Percentiles rank a stretch among this genome's conserved stretches.
These are phyloP conservation scores for Lyophyllum semitale DNA, from an alignment of 768 basidiomycete genomes.

Conservation along the genomic window DNA sequence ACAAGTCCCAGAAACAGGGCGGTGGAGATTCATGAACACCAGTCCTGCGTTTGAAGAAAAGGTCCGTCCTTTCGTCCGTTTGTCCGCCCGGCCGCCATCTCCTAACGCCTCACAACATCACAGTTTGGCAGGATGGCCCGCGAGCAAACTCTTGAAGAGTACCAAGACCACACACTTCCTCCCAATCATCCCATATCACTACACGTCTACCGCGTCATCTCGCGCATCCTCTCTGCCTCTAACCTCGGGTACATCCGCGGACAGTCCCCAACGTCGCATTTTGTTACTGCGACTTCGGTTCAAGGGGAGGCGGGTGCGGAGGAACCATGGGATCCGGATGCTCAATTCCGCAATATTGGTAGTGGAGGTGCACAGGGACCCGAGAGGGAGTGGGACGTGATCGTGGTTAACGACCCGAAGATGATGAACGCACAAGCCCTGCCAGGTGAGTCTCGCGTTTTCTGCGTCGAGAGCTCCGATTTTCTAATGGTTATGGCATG, in stretches of 20 bases:
- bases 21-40: constrained; percentile 88
- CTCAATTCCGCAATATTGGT: constrained; percentile 23
- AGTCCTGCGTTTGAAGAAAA: constrained; percentile 55
- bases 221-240: constrained; percentile 67
- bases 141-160: constrained; percentile 52
- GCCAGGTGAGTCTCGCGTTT: constrained; percentile 60
- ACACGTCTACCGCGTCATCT: constrained; percentile 71
- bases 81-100: no score
- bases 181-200: constrained; percentile 62
- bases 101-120: neutral
- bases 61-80: constrained; percentile 33
- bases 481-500: neutral
- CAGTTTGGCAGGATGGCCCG: constrained; percentile 44
- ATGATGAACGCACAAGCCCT: constrained; percentile 78
- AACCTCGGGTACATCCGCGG: constrained; percentile 65
- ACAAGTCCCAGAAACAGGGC: constrained; percentile 81
- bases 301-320: constrained; percentile 11
- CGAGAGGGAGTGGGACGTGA: constrained; percentile 60
- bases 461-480: no score
- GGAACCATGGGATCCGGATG: constrained; percentile 35
- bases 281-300: constrained; percentile 19
- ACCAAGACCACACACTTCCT: constrained; percentile 58
- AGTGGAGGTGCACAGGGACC: constrained; percentile 26
- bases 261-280: constrained; percentile 14
- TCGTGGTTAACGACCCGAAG: constrained; percentile 74